Percentiles rank a stretch among this genome's conserved stretches.
Conservation (phyloP, 371 early-diverging fungal genomes). For the Saksenaea oblongispora region DNA sequence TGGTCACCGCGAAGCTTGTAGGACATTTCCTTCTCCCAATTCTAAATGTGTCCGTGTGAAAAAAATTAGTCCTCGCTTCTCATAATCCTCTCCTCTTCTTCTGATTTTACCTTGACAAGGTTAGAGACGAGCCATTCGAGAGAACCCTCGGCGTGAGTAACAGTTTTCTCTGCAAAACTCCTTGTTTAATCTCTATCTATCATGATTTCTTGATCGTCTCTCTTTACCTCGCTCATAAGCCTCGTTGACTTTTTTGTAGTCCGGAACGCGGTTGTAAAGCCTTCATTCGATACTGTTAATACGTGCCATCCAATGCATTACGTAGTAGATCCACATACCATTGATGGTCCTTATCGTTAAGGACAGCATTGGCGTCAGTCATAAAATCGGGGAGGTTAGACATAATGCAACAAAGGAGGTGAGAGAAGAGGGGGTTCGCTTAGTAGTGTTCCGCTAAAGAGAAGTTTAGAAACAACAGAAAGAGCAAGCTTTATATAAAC, state of each 20-base stretch:
- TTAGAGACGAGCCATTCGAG: conserved; percentile 51
- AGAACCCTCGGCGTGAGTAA: conserved; percentile 45
- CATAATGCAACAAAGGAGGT: conserved; percentile 10
- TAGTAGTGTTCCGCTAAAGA: not conserved
- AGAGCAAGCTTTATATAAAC: not conserved
- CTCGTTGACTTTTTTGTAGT: conserved; percentile 50
- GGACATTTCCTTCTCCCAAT: conserved; percentile 61
- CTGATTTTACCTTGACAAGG: conserved; percentile 43
- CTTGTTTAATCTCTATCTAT: not conserved
- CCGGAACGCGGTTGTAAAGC: conserved; percentile 49
- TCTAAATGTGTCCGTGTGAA: conserved; percentile 18
- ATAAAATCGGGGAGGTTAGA: conserved; percentile 51
- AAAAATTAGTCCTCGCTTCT: not conserved
- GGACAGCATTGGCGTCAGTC: conserved; percentile 57
- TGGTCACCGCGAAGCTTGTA: conserved; percentile 51
- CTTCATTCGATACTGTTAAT: not conserved
- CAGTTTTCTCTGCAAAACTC: conserved; percentile 31
- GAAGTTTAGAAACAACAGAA: not conserved
- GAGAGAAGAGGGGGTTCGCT: not conserved
- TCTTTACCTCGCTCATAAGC: conserved; percentile 42
- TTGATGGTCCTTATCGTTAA: conserved; percentile 45
- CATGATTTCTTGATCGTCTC: not conserved
- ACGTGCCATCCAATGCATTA: too few species aligned
- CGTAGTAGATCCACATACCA: conserved; percentile 20
- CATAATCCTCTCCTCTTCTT: not conserved